Conservation (phyloP, 257 asterid species). For the Ballota nigra region DNA sequence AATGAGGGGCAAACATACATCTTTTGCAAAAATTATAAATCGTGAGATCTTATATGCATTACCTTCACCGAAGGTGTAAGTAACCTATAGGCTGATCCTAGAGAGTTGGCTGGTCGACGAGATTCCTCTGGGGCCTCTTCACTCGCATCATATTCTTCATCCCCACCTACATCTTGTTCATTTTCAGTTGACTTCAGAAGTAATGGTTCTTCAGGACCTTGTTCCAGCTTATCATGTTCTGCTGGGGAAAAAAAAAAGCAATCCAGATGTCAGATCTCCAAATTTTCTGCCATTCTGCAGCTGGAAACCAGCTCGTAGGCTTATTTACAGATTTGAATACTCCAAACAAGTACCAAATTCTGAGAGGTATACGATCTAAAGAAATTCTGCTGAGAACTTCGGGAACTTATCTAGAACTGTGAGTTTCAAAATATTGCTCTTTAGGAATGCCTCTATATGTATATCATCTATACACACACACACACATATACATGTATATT, state of each 20-base stretch:
- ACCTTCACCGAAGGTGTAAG: slow-evolving; percentile 98
- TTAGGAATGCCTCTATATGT: background rate
- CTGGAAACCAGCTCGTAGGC: background rate
- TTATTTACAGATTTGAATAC: background rate
- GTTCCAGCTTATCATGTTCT: slow-evolving; percentile 58
- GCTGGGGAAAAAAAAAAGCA: slow-evolving; percentile 23
- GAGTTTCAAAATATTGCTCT: background rate
- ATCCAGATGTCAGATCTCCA: slow-evolving; percentile 15
- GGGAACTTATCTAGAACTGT: background rate
- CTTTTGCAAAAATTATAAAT: background rate
- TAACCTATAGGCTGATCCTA: slow-evolving; percentile 71
- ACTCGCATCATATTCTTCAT: slow-evolving; percentile 65
- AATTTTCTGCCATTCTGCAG: background rate
- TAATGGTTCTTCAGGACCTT: slow-evolving; percentile 71
- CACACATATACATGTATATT: too few relatives aligned
- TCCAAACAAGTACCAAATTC: background rate
- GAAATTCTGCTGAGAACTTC: background rate
- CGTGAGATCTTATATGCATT: background rate
- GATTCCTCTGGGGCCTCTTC: slow-evolving; percentile 86
- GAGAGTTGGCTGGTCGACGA: slow-evolving; percentile 73
- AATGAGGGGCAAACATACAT: background rate
- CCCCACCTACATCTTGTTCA: slow-evolving; percentile 55
- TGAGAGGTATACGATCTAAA: background rate
- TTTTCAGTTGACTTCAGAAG: slow-evolving; percentile 44
- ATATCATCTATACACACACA: background rate